Conservation (phyloP, 257 asterid species). For the Henckelia pumila region DNA sequence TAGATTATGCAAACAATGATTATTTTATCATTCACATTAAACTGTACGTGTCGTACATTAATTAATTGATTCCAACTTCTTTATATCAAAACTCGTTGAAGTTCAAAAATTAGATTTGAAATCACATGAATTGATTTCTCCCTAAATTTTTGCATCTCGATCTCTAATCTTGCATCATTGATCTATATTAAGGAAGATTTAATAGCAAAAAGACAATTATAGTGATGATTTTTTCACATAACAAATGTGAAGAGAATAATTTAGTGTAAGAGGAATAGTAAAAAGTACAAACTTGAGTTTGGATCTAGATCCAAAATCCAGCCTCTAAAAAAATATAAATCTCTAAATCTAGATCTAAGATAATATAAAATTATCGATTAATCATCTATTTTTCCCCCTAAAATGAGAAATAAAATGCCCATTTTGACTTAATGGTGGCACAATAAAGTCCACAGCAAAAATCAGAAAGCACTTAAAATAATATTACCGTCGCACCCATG, state of each 20-base stretch:
- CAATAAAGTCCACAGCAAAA: conserved; percentile 1
- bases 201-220: neutral
- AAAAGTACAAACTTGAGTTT: conserved; percentile 9
- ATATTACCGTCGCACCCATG: neutral
- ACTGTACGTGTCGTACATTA: too few species aligned
- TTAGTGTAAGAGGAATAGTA: neutral
- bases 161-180: too few species aligned
- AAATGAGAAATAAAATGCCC: neutral
- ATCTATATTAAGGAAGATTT: too few species aligned
- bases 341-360: conserved; percentile 31
- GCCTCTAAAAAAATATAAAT: conserved; percentile 13
- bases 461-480: neutral
- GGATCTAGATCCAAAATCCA: conserved; percentile 27
- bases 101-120: too few species aligned
- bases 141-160: too few species aligned
- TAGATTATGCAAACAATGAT: too few species aligned
- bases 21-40: too few species aligned
- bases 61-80: too few species aligned
- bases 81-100: too few species aligned
- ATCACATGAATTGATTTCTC: too few species aligned
- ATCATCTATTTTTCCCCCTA: neutral
- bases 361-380: conserved; percentile 12
- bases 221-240: neutral
- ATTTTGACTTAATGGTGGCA: conserved; percentile 23
- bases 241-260: neutral